These are phyloP conservation scores for Colletotrichum tamarilloi DNA, from an alignment of 2,329 filamentous ascomycete genomes.

Conservation along the genomic window DNA sequence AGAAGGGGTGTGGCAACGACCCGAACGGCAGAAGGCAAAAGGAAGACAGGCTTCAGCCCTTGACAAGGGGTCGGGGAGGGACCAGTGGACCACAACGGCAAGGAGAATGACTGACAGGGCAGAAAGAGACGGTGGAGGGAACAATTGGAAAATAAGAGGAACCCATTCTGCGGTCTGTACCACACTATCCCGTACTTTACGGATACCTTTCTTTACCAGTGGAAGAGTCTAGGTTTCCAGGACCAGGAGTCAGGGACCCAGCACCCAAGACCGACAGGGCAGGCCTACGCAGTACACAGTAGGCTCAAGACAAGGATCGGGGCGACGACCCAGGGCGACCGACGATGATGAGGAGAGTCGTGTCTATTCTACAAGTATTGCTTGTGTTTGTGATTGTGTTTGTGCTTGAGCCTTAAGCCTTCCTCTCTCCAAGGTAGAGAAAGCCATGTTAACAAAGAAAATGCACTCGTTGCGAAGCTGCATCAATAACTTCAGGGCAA, in stretches of 20 bases:
- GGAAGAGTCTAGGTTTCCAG: too few species aligned
- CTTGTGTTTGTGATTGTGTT: neutral
- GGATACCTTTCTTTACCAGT: neutral
- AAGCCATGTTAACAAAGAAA: neutral
- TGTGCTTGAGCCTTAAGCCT: neutral
- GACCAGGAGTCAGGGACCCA: neutral
- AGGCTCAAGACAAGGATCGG: neutral
- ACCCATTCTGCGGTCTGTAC: neutral
- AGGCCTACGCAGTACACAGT: neutral
- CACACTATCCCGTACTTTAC: neutral
- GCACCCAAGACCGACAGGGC: neutral
- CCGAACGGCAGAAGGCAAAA: constrained; percentile 31
- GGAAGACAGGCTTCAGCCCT: neutral
- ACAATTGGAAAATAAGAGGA: neutral
- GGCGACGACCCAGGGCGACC: neutral
- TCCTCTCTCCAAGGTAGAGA: neutral
- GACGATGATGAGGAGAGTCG: neutral
- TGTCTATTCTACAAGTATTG: neutral
- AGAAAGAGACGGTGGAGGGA: neutral
- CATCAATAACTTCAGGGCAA: too few species aligned
- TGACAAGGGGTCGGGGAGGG: neutral
- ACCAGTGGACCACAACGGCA: neutral
- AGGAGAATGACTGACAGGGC: constrained; percentile 7
- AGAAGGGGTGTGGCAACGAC: constrained; percentile 6
- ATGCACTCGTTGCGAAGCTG: neutral